phyloP scores from a whole-genome alignment of 139 green algal genomes.

The Chlamydomonas schloesseri region DNA sequence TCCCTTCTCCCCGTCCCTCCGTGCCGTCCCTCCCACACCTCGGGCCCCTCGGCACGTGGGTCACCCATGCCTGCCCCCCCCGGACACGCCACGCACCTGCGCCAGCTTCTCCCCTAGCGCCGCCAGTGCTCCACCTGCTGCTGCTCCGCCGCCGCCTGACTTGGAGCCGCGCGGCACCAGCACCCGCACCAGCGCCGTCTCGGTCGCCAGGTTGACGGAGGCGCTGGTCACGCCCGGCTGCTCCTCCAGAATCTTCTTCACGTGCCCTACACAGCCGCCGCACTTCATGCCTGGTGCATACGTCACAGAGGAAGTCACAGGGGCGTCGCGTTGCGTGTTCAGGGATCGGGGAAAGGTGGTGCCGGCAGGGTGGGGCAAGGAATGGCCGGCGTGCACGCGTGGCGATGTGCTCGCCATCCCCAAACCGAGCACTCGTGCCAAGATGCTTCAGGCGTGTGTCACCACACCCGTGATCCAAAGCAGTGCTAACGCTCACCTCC shows the following conservation, averaged over 20 bases:
- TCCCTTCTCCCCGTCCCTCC: too few species aligned
- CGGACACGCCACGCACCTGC: constrained; percentile 57
- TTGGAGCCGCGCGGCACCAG: constrained; percentile 51
- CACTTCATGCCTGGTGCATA: constrained; percentile 91
- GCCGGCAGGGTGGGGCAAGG: too few species aligned
- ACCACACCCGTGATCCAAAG: too few species aligned
- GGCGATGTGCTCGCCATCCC: too few species aligned
- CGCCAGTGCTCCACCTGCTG: background rate
- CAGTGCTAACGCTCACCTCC: constrained; percentile 65
- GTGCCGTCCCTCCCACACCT: too few species aligned
- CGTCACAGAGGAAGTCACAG: background rate
- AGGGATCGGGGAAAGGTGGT: background rate
- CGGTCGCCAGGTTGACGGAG: constrained; percentile 92
- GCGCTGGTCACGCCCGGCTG: constrained; percentile 66
- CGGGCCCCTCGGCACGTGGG: too few species aligned
- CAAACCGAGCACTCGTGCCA: too few species aligned
- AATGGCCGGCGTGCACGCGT: too few species aligned
- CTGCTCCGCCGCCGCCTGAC: background rate
- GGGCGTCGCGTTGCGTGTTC: background rate
- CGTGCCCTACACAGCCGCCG: constrained; percentile 84
- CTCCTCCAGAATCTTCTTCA: constrained; percentile 81
- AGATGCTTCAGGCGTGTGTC: too few species aligned
- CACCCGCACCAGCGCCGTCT: constrained; percentile 87
- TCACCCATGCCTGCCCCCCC: too few species aligned
- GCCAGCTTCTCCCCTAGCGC: constrained; percentile 54